Percentiles rank a stretch among this genome's conserved stretches.
These are phyloP conservation scores for Gaultheria prostrata DNA, from an alignment of 148 eudicot genomes.

Conservation along the genomic window DNA sequence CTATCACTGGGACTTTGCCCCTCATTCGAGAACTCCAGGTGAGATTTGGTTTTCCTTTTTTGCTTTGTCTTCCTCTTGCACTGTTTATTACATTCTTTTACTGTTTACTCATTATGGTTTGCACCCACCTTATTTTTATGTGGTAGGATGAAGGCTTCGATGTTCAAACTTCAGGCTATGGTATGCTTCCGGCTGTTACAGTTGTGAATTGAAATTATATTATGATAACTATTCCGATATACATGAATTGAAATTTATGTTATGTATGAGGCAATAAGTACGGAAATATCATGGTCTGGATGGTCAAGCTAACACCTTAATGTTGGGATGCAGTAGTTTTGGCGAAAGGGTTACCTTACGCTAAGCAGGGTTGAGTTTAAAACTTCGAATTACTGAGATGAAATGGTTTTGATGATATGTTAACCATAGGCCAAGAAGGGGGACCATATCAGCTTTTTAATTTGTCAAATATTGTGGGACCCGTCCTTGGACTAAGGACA, in stretches of 20 bases:
- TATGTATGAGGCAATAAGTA: background rate
- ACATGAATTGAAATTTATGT: background rate
- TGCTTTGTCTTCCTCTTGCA: background rate
- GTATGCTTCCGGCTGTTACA: conserved; percentile 36
- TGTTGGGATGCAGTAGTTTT: background rate
- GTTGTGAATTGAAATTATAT: background rate
- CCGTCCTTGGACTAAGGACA: background rate
- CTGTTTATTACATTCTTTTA: background rate
- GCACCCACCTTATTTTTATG: conserved; percentile 11
- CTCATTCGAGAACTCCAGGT: conserved; percentile 93
- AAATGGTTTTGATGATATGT: background rate
- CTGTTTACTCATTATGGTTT: background rate
- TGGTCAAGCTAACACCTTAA: background rate
- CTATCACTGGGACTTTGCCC: conserved; percentile 94
- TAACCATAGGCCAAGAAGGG: background rate
- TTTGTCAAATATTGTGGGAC: background rate
- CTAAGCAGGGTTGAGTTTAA: background rate
- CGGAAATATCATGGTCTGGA: background rate
- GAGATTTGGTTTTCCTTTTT: background rate
- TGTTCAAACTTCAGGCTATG: conserved; percentile 96
- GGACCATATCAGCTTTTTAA: background rate
- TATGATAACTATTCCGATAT: background rate
- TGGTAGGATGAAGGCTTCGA: conserved; percentile 95
- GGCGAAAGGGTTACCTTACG: background rate
- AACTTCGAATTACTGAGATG: background rate